phyloP scores from a whole-genome alignment of 805 yeast genomes.

The Ogataea dorogensis region DNA sequence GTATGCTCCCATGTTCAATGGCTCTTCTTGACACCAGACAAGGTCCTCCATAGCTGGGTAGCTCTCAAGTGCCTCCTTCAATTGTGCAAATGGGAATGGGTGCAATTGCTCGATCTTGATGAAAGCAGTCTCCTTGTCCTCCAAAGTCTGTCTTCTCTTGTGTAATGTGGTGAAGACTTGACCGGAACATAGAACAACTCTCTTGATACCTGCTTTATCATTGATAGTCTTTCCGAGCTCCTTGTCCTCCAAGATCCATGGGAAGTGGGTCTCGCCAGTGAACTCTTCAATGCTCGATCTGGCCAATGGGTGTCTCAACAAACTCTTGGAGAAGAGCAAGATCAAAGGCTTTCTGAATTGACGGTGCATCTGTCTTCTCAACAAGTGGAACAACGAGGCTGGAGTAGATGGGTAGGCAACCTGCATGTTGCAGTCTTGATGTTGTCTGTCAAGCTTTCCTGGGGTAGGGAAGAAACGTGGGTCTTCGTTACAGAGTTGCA shows the following conservation, averaged over 20 bases:
- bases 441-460: constrained; percentile 91
- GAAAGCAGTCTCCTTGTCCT: constrained; percentile 81
- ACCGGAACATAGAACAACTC: constrained; percentile 81
- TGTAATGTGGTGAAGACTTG: constrained; percentile 92
- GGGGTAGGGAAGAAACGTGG: constrained; percentile 89
- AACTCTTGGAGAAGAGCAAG: constrained; percentile 85
- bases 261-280: constrained; percentile 88
- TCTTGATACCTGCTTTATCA: constrained; percentile 79
- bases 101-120: constrained; percentile 91
- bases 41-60: constrained; percentile 85
- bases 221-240: constrained; percentile 79
- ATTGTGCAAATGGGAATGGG: constrained; percentile 97
- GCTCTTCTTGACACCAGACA: constrained; percentile 98
- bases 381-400: constrained; percentile 90
- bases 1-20: constrained; percentile 95
- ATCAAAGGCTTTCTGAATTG: constrained; percentile 94
- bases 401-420: constrained; percentile 98
- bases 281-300: constrained; percentile 81
- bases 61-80: constrained; percentile 75
- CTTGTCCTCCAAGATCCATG: constrained; percentile 92
- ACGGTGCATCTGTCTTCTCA: constrained; percentile 99
- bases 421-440: constrained; percentile 98
- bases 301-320: constrained; percentile 97
- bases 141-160: constrained; percentile 79
- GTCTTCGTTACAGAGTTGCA: constrained; percentile 95